Base-by-base conservation (phyloP, 2,329 filamentous ascomycete species). In the Hypoxylon sp. region DNA sequence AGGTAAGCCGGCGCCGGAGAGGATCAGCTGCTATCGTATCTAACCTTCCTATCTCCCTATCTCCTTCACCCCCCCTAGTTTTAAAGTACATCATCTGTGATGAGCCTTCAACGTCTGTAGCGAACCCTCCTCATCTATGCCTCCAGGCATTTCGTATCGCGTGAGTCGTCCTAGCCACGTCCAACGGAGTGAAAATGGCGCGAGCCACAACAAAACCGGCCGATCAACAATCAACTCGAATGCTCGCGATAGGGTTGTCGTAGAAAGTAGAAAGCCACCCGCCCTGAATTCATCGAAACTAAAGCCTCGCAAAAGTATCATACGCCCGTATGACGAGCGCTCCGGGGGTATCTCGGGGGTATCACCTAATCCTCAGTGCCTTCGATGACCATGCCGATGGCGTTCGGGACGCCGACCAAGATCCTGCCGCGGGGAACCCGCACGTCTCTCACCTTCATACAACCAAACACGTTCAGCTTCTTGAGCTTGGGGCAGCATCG, bases 401-500 rank as follows among this genome's bases (percentile, higher is more conserved):
- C 76, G 60, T 75, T 78, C 6, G 75, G 76, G 48, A 77, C 70
- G n/a, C 77, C 77, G 43, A 78, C 73, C 1, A 79, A 59, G 37
- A 78, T 77, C 59, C 72, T 76, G 9, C 76, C 76, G 54, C 69
- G 74, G 3, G 77, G 77, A 31, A 79, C 75, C 46, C 67, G 69
- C 6, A 77, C 73, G 42, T 76, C 69, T 40, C 65, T 74, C 18
- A 79, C 82, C 67, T 83, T 84, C 81, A 88, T 87, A 72, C 85
- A 87, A 10, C 86, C 86, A 74, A 87, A 88, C 0, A 88, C 83
- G 43, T 85, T 85, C 43, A 88, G 72, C 66, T 83, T 81, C 62
- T 79, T 79, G 55, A 88, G 72, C 27, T 78, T 82, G 0, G 88
- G 88, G 61, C 88, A 90, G 46, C 79, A 77, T 17, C 82, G 79